Conservation (phyloP, 169 alveolate genomes). For the Babesia ovis region DNA sequence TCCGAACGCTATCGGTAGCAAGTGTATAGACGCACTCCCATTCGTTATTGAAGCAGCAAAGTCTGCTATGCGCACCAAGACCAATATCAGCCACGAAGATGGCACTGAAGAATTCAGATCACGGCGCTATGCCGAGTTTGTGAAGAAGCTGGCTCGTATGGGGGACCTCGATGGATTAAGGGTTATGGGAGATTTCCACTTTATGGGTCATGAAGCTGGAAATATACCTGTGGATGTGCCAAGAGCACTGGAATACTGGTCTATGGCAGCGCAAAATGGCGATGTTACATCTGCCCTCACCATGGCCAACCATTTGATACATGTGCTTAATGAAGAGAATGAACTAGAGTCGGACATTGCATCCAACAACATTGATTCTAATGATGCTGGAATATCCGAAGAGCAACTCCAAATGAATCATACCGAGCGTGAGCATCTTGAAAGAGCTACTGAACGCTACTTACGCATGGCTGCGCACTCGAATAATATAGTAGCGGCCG, state of each 20-base stretch:
- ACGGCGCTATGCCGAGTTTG: constrained; percentile 73
- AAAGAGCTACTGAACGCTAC: constrained; percentile 59
- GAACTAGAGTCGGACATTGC: neutral
- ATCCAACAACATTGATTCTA: constrained; percentile 26
- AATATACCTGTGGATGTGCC: constrained; percentile 69
- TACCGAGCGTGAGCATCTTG: neutral
- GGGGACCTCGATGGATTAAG: constrained; percentile 80
- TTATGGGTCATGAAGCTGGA: constrained; percentile 79
- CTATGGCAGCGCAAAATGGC: constrained; percentile 85
- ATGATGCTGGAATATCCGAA: neutral
- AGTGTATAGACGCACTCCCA: constrained; percentile 65
- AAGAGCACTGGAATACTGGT: constrained; percentile 82
- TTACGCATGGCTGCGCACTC: constrained; percentile 45
- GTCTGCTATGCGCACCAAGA: constrained; percentile 44
- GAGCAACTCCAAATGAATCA: neutral
- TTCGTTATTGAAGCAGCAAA: constrained; percentile 63
- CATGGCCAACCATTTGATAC: constrained; percentile 70
- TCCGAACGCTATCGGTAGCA: constrained; percentile 47
- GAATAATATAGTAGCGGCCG: constrained; percentile 20
- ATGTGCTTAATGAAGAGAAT: constrained; percentile 65
- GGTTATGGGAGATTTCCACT: constrained; percentile 84
- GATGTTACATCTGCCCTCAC: constrained; percentile 85
- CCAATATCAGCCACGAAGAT: constrained; percentile 9
- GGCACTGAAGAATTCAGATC: constrained; percentile 63
- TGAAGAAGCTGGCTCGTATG: constrained; percentile 72